Percentiles rank a stretch among this genome's conserved stretches.
These are phyloP conservation scores for Blastobotrys petasosporus DNA, from an alignment of 1,139 yeast species.

Conservation along the genomic window DNA sequence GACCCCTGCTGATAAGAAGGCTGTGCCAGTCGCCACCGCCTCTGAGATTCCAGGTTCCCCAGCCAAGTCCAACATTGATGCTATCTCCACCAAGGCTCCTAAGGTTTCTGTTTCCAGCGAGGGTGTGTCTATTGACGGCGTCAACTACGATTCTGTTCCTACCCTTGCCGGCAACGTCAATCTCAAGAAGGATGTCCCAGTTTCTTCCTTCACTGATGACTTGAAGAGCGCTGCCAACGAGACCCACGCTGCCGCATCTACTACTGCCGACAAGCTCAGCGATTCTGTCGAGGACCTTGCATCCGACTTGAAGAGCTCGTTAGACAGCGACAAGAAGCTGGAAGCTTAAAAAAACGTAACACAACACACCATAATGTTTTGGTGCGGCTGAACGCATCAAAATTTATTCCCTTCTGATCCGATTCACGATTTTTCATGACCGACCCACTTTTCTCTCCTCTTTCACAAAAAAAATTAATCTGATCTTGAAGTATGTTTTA, in stretches of 20 bases:
- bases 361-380: not conserved
- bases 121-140: conserved; percentile 19
- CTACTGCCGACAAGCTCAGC: conserved; percentile 1
- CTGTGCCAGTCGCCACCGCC: conserved; percentile 12
- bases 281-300: conserved; percentile 16
- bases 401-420: not conserved
- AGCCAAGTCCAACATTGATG: conserved; percentile 13
- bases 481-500: too few species aligned
- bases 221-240: conserved; percentile 3
- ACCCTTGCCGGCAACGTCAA: conserved; percentile 30
- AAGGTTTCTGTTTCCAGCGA: conserved; percentile 24
- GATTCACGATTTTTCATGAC: too few species aligned
- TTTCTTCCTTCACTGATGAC: conserved; percentile 2
- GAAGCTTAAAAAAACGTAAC: not conserved
- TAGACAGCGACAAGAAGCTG: conserved; percentile 17
- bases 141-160: conserved; percentile 27
- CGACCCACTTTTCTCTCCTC: too few species aligned
- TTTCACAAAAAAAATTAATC: too few species aligned
- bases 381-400: too few species aligned
- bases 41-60: conserved; percentile 15
- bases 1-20: conserved; percentile 16
- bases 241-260: not conserved
- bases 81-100: conserved; percentile 21
- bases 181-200: conserved; percentile 22
- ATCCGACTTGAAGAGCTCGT: conserved; percentile 18